phyloP scores from a whole-genome alignment of 768 basidiomycete genomes.

The Megacollybia marginata region DNA sequence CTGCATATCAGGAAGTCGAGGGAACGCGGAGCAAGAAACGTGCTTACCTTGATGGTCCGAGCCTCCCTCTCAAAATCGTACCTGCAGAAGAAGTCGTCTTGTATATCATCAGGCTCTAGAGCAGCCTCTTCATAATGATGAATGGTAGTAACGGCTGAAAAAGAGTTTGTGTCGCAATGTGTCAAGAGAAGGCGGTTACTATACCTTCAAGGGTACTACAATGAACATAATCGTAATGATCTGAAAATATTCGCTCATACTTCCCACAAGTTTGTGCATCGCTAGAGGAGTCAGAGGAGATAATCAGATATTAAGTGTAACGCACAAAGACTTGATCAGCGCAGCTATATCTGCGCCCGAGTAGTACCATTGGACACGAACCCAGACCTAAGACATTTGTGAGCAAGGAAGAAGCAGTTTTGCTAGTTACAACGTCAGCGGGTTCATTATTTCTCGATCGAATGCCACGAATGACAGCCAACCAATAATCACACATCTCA shows the following conservation, averaged over 20 bases:
- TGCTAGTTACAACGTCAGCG: constrained; percentile 16
- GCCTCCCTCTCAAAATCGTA: constrained; percentile 31
- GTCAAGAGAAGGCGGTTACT: constrained; percentile 1
- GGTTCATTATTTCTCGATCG: constrained; percentile 19
- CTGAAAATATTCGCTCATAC: constrained; percentile 44
- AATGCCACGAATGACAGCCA: constrained; percentile 42
- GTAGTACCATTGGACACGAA: constrained; percentile 49
- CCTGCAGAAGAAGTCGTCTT: constrained; percentile 38
- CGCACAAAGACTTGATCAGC: constrained; percentile 43
- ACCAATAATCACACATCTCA: constrained; percentile 34
- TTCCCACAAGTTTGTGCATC: constrained; percentile 29
- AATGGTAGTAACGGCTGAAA: constrained; percentile 27
- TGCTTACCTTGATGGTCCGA: constrained; percentile 25
- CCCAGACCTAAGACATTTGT: constrained; percentile 38
- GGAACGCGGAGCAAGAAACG: background rate
- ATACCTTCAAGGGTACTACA: constrained; percentile 40
- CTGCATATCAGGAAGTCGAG: constrained; percentile 16
- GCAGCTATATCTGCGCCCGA: constrained; percentile 36
- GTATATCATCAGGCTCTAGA: constrained; percentile 32
- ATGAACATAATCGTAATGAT: constrained; percentile 40
- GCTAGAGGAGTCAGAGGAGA: constrained; percentile 18
- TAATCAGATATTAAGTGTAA: background rate
- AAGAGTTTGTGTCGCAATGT: background rate
- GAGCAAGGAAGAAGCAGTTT: background rate
- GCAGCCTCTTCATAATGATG: constrained; percentile 29